Evolutionary conservation across 2,329 filamentous ascomycete genomes (phyloP), one percentile per base, ranked within the genome.

Genomic region (Hymenoscyphus salicellus): DNA sequence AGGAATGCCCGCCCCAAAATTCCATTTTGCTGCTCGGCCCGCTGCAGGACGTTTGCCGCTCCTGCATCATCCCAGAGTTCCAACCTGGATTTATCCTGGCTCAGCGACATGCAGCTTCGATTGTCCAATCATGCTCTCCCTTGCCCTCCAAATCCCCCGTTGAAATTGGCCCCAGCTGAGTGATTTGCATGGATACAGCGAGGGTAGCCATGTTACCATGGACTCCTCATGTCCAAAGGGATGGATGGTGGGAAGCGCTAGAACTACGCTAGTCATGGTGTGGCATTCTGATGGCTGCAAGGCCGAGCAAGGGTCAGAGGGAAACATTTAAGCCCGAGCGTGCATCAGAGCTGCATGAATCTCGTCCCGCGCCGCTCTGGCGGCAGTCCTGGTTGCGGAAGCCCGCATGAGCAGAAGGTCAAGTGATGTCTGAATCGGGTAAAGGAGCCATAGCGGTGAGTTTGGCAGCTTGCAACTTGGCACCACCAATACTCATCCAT

Each of bases 321-420:
- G 61, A 23, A 49, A 49, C 20, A 52, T 52, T 52, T 5, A 52
- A 52, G 46, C 8, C 46, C 46, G 46, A 52, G 56, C 57, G 55
- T 59, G 65, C 59, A 65, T 58, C 26, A 61, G 32, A 57, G 33
- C 36, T 55, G 62, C 46, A 52, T 52, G 20, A 52, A 52, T 52
- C 46, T 52, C 46, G 69, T 66, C 69, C 70, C 71, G 70, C 70
- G 69, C 72, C 71, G 69, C 66, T 66, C 65, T 72, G 66, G 68
- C 68, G 66, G 66, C 57, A 66, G 69, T 72, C 72, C 46, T 52
- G 8, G 46, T 23, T 23, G 23, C 72, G 72, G 72, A 58, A 69
- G 62, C 67, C 63, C 72, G 71, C 72, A 73, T 73, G 66, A 69
- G 55, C 23, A 36, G 64, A 55, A 62, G 57, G 62, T 72, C 71